Base-by-base conservation (phyloP, 2,329 filamentous ascomycete genomes). In the Emmonsiellopsis sp. region DNA sequence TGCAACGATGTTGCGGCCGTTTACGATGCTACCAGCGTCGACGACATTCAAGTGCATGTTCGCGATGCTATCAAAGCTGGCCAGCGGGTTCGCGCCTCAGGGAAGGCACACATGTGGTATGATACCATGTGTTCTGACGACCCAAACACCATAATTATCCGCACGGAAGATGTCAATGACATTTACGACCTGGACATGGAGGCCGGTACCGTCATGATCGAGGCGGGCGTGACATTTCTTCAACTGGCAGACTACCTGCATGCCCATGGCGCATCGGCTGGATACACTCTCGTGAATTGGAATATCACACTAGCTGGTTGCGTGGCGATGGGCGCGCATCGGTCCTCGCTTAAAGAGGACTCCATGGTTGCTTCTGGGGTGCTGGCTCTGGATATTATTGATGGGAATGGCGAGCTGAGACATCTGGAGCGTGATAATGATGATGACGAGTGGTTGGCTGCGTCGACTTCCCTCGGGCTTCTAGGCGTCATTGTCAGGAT, bases 31-130 rank as follows among this genome's bases (percentile, higher is more conserved):
- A 72, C 63, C 26, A 73, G 70, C 48, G 69, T 79, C 26, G 67
- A 72, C 44, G 69, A 78, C 9, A 73, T 76, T 54, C 65, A 69
- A 3, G 56, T 61, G 3, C 59, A 76, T 32, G 74, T 79, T 47
- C 70, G 70, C 49, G 61, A 68, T 30, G 73, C 75, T 11, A 64
- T 69, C 26, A 63, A 64, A 6, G 63, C 66, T 7, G 69, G 69
- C 31, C 69, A 69, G 10, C 71, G 71, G 2, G 69, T 79, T 30
- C 71, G 76, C 45, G 76, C 76, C 9, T 73, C 69, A 3, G 76
- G 74, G 2, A 77, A 77, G 59, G 76, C 74, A 2, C 76, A 78
- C 60, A 76, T 76, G 70, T 76, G 76, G 75, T 79, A 78, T 60
- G 75, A 79, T 58, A 79, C 76, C 34, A 76, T 78, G 70, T 79